Evolutionary conservation across 1,284 basidiomycete genomes (phyloP).

Genomic region (Cryptococcus depauperatus): DNA sequence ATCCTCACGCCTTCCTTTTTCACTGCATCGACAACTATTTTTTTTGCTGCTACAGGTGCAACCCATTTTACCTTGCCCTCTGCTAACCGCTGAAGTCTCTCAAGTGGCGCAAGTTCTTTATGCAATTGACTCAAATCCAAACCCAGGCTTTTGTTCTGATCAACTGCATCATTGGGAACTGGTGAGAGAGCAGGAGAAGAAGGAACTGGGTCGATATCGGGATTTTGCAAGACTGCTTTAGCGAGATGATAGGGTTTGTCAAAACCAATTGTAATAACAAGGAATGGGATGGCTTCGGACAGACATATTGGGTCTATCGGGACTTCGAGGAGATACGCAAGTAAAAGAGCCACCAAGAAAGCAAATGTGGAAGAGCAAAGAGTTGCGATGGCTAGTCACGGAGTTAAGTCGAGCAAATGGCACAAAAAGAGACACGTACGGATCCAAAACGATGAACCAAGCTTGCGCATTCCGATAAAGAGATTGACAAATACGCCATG

Average conservation of each 20-base stretch:
- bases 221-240: constrained; percentile 79
- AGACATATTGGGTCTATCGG: constrained; percentile 86
- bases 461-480: constrained; percentile 72
- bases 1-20: constrained; percentile 70
- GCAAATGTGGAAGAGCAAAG: constrained; percentile 78
- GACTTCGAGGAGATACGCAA: constrained; percentile 74
- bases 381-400: constrained; percentile 58
- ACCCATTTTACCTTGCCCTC: constrained; percentile 48
- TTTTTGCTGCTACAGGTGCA: constrained; percentile 59
- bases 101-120: constrained; percentile 42
- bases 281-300: constrained; percentile 92
- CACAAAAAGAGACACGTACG: constrained; percentile 33
- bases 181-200: constrained; percentile 45
- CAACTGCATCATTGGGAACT: constrained; percentile 15
- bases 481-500: constrained; percentile 88
- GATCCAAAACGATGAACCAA: constrained; percentile 85
- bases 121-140: constrained; percentile 41
- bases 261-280: constrained; percentile 95
- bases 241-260: constrained; percentile 94
- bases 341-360: constrained; percentile 76
- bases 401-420: constrained; percentile 2
- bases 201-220: constrained; percentile 54
- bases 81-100: constrained; percentile 41
- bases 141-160: constrained; percentile 19
- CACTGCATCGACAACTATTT: constrained; percentile 77